phyloP scores from a whole-genome alignment of 2,329 filamentous ascomycete genomes.

The Sarocladium oryzae region DNA sequence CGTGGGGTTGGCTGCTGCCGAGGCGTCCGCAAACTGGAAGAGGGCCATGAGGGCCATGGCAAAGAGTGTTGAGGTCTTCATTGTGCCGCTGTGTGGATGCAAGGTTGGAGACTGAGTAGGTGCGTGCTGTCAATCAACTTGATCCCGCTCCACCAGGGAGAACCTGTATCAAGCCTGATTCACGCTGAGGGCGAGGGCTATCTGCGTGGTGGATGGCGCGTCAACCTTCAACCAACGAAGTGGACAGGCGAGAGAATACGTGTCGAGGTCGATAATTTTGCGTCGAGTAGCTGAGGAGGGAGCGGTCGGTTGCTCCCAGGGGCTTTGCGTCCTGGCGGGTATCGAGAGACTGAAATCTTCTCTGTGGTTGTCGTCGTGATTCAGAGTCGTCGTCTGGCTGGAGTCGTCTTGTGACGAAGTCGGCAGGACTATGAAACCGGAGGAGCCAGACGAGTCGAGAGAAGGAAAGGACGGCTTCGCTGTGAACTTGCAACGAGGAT shows the following conservation, averaged over 20 bases:
- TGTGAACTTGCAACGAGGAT: neutral
- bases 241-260: neutral
- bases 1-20: slow-evolving; percentile 13
- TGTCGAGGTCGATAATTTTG: neutral
- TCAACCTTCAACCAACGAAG: neutral
- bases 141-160: slow-evolving; percentile 11
- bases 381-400: neutral
- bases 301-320: neutral
- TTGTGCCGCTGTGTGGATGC: slow-evolving; percentile 13
- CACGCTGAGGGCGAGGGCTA: neutral
- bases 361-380: neutral
- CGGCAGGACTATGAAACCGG: neutral
- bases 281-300: neutral
- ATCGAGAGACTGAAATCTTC: too few relatives aligned
- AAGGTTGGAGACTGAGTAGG: neutral
- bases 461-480: neutral
- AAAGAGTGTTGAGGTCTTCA: slow-evolving; percentile 25
- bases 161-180: slow-evolving; percentile 7
- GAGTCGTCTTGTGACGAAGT: neutral
- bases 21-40: slow-evolving; percentile 18
- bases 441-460: neutral
- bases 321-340: neutral
- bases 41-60: slow-evolving; percentile 23
- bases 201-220: neutral
- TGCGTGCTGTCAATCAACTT: slow-evolving; percentile 14